Base-by-base conservation (phyloP, 1,284 basidiomycete genomes). In the Puccinia novopanici region DNA sequence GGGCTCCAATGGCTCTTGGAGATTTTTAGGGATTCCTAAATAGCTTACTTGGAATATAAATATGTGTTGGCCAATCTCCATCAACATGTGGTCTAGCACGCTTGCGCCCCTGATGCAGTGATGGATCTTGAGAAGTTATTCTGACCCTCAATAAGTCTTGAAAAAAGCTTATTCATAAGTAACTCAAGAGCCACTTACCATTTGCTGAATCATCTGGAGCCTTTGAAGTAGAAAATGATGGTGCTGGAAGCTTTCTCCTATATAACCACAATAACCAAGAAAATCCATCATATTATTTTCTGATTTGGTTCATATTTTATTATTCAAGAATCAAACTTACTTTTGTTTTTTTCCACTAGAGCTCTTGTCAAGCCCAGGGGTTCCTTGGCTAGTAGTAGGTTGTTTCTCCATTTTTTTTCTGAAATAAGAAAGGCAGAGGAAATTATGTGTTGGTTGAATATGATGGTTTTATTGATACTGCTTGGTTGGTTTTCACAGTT, bases 21-120 rank as follows among this genome's bases (percentile, higher is more conserved):
- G n/a, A n/a, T n/a, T n/a, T n/a, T n/a, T n/a, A 12, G 22, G 37
- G 4, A 54, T 17, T 54, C 4, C n/a, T 50, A 42, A 37, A 8
- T 8, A 63, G 81, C 82, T 15, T 40, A 82, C 84, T 76, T 52
- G 84, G 82, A 27, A 92, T 87, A 84, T 91, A 94, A 80, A 93
- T 88, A 86, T 93, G 90, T 19, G 91, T 88, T 0, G 91, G 89
- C 84, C 89, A 93, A 84, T 93, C 92, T 0, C 93, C 93, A 40
- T 93, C 91, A 13, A 92, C 89, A 83, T 93, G 91, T 0, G 92
- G 91, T 0, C 86, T 87, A 0, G 89, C 87, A n/a, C 93, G 89
- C 73, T 87, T 87, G n/a, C 93, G 89, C 19, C 93, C 93, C 86
- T 93, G 92, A 84, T 94, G 92, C 13, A 89, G 86, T 5, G 89